A percentile compares a stretch with the other conserved stretches of the same genome.
Conservation (phyloP, 2,329 filamentous ascomycete genomes). For the Trichophyton rubrum region DNA sequence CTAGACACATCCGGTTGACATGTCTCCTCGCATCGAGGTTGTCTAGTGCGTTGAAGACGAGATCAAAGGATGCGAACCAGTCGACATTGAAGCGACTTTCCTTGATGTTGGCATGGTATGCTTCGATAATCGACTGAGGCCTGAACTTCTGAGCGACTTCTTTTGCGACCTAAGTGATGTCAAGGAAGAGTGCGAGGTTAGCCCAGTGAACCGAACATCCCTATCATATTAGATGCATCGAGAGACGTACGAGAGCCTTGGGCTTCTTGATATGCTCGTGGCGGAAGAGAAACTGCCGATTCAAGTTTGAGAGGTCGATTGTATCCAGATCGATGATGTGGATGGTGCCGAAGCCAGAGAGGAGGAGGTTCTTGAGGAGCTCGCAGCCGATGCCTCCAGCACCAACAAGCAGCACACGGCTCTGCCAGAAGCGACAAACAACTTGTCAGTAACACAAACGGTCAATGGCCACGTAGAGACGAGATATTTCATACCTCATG, state of each 20-base stretch:
- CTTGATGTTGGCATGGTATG: conserved; percentile 92
- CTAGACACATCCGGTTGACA: conserved; percentile 95
- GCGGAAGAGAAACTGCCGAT: conserved; percentile 92
- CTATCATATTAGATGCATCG: neutral
- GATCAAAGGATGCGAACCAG: conserved; percentile 71
- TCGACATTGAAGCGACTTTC: conserved; percentile 71
- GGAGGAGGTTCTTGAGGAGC: conserved; percentile 87
- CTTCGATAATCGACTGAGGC: conserved; percentile 70
- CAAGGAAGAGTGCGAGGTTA: conserved; percentile 14
- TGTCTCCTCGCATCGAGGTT: conserved; percentile 88
- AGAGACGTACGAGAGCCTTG: conserved; percentile 64
- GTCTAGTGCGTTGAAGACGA: conserved; percentile 95
- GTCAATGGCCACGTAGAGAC: neutral
- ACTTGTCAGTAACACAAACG: neutral
- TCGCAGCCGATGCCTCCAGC: conserved; percentile 97
- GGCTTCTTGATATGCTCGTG: conserved; percentile 97
- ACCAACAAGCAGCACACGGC: conserved; percentile 83
- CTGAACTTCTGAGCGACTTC: conserved; percentile 87
- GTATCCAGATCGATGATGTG: conserved; percentile 96
- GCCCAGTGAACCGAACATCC: conserved; percentile 7
- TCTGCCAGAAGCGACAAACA: conserved; percentile 38
- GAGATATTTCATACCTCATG: conserved; percentile 26
- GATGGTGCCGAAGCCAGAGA: conserved; percentile 82
- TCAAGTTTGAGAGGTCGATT: conserved; percentile 94
- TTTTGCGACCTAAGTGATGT: conserved; percentile 59